Conservation (phyloP, 2,329 filamentous ascomycete genomes). For the Emergomyces africanus region DNA sequence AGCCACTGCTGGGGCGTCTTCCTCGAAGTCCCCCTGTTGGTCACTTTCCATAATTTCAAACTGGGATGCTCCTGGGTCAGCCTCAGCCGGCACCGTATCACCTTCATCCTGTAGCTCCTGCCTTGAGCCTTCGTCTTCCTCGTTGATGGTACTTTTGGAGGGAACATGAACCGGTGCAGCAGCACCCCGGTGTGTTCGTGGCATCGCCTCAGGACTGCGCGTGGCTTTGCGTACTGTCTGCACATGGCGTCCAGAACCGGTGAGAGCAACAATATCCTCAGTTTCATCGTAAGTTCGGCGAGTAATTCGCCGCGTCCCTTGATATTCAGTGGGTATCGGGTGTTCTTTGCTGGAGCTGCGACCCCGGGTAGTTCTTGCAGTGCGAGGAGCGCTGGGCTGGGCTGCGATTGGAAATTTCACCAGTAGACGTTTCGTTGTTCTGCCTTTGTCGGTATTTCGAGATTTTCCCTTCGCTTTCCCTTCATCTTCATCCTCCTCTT, state of each 20-base stretch:
- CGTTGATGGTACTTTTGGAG: conserved; percentile 40
- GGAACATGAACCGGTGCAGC: conserved; percentile 14
- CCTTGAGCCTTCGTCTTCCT: conserved; percentile 36
- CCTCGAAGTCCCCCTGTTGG: conserved; percentile 22
- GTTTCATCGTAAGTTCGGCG: conserved; percentile 46
- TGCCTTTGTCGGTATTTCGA: conserved; percentile 16
- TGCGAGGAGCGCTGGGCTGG: conserved; percentile 11
- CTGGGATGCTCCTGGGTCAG: conserved; percentile 20
- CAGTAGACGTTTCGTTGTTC: neutral
- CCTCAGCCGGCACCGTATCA: conserved; percentile 12
- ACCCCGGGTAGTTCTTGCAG: conserved; percentile 15
- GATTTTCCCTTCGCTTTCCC: conserved; percentile 14
- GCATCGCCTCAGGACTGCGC: conserved; percentile 31
- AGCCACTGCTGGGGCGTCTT: conserved; percentile 15
- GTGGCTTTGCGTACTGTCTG: conserved; percentile 42
- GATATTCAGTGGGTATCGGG: conserved; percentile 6
- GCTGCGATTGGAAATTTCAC: neutral
- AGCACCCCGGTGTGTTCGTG: conserved; percentile 3
- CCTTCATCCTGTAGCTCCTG: conserved; percentile 14
- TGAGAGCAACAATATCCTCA: conserved; percentile 44
- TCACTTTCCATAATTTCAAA: conserved; percentile 33
- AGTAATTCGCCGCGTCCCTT: conserved; percentile 39
- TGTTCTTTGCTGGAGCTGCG: conserved; percentile 18
- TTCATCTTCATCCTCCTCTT: conserved; percentile 14
- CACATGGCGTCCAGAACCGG: conserved; percentile 46